These are phyloP conservation scores for Acacia concinna DNA, from an alignment of 331 rosid genomes.

Conservation along the genomic window DNA sequence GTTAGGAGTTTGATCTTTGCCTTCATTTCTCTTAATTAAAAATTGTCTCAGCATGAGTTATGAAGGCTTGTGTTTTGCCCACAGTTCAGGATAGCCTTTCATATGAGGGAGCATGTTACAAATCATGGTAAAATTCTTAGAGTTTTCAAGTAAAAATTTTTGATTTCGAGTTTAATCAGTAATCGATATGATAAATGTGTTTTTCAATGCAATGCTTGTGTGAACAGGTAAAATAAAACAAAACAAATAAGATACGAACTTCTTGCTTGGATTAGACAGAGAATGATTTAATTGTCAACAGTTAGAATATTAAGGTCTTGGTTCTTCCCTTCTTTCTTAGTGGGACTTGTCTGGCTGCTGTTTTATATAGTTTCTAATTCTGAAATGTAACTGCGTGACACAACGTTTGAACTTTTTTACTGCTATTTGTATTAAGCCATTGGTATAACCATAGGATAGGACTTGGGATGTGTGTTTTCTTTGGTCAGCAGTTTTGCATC, in stretches of 20 bases:
- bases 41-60: neutral
- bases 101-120: neutral
- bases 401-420: neutral
- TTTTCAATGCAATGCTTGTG: slow-evolving; percentile 1
- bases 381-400: neutral
- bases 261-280: neutral
- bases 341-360: neutral
- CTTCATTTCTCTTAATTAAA: neutral
- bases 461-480: neutral
- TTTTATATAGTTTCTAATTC: neutral
- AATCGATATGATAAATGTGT: neutral
- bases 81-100: neutral
- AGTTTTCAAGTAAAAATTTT: neutral
- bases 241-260: neutral
- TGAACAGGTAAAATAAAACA: neutral
- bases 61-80: neutral
- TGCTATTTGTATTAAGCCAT: too few relatives aligned
- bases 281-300: neutral
- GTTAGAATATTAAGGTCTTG: neutral
- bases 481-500: neutral
- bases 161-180: neutral
- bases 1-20: neutral
- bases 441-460: neutral
- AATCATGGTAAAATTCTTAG: neutral
- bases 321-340: neutral